These are phyloP conservation scores for Aspergillus ellipticus DNA, from an alignment of 495 filamentous ascomycete species.

Conservation along the genomic window DNA sequence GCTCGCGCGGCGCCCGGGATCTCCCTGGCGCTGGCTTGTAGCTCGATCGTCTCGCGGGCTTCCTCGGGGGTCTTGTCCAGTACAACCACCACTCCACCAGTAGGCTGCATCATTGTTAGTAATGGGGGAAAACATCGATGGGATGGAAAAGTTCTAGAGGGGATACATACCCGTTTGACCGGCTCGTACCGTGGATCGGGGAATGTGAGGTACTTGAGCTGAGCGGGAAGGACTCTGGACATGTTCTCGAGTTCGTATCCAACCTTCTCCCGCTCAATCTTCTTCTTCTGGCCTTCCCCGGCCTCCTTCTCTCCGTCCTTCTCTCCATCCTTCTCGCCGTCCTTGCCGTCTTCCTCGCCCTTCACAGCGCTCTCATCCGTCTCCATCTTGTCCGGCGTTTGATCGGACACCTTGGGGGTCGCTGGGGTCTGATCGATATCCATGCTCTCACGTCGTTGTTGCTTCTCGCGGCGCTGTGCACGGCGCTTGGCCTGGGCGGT, in stretches of 20 bases:
- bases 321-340: conserved; percentile 50
- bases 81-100: conserved; percentile 87
- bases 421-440: conserved; percentile 77
- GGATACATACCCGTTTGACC: conserved; percentile 78
- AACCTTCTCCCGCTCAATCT: conserved; percentile 91
- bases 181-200: conserved; percentile 81
- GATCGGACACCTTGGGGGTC: conserved; percentile 67
- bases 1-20: background rate
- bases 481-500: conserved; percentile 95
- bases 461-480: conserved; percentile 69
- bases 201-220: conserved; percentile 95
- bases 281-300: conserved; percentile 64
- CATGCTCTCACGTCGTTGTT: conserved; percentile 76
- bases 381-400: conserved; percentile 80
- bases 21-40: conserved; percentile 54
- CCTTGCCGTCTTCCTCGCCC: conserved; percentile 57
- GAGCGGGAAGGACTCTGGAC: conserved; percentile 86
- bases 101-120: conserved; percentile 65
- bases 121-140: conserved; percentile 8
- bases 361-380: conserved; percentile 67
- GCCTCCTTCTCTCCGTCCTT: conserved; percentile 64
- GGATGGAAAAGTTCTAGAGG: conserved; percentile 2
- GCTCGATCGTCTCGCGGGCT: conserved; percentile 72
- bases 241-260: conserved; percentile 97
- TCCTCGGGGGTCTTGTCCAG: conserved; percentile 80